A percentile compares a stretch with the other conserved stretches of the same genome.
Conservation (phyloP, 164 flowering plant genomes). For the Vitis rotundifolia region DNA sequence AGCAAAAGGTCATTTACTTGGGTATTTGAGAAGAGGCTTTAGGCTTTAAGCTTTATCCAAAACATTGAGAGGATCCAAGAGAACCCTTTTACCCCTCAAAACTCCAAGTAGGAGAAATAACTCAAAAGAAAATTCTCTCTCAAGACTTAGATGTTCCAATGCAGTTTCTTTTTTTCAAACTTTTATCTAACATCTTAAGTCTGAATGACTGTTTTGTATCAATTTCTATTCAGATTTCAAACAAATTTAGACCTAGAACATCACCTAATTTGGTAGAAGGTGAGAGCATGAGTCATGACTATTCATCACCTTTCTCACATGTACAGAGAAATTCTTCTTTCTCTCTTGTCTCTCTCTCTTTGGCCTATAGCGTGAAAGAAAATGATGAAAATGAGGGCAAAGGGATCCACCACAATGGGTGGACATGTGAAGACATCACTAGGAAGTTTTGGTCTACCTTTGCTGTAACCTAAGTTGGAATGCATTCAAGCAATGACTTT, state of each 20-base stretch:
- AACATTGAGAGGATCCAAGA: conserved; percentile 27
- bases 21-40: conserved; percentile 16
- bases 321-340: not conserved
- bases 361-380: conserved; percentile 2
- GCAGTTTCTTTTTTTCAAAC: too few relatives aligned
- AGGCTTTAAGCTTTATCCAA: not conserved
- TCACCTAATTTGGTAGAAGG: too few relatives aligned
- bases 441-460: conserved; percentile 16
- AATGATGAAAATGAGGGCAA: conserved; percentile 12
- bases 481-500: conserved; percentile 29
- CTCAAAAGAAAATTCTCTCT: too few relatives aligned
- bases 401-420: conserved; percentile 37
- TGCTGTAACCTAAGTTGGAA: conserved; percentile 20
- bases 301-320: not conserved
- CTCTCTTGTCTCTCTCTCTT: conserved; percentile 6
- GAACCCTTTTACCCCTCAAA: conserved; percentile 18
- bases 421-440: conserved; percentile 38
- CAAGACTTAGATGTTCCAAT: too few relatives aligned
- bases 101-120: too few relatives aligned
- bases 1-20: conserved; percentile 12
- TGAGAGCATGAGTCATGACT: not conserved
- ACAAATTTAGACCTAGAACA: too few relatives aligned
- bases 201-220: too few relatives aligned
- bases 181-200: too few relatives aligned
- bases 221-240: too few relatives aligned